phyloP scores from a whole-genome alignment of 805 yeast genomes.

The Cyberlindnera maritima region DNA sequence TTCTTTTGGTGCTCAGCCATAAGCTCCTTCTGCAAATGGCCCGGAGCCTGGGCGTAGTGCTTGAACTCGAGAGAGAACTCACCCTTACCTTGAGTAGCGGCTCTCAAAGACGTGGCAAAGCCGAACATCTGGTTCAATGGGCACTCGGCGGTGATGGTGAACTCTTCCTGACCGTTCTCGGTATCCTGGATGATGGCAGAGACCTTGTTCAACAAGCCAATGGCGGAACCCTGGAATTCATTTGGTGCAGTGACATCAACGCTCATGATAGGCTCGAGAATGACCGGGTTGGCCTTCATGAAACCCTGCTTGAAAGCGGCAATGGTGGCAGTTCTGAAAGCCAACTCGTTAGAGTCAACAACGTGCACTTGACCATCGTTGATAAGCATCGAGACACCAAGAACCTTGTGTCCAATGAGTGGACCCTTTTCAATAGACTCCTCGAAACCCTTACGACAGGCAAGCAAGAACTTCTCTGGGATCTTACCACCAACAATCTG shows the following conservation, averaged over 20 bases:
- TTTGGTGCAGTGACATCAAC: conserved; percentile 91
- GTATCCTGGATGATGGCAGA: conserved; percentile 93
- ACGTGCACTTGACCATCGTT: conserved; percentile 97
- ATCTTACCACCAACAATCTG: conserved; percentile 96
- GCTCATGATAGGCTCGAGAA: conserved; percentile 95
- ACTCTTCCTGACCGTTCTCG: conserved; percentile 91
- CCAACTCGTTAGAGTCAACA: conserved; percentile 94
- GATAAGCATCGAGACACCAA: conserved; percentile 89
- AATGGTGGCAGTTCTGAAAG: conserved; percentile 90
- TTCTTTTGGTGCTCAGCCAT: conserved; percentile 77
- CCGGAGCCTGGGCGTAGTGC: conserved; percentile 86
- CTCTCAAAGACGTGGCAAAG: conserved; percentile 91
- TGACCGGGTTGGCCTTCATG: conserved; percentile 76
- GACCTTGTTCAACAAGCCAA: conserved; percentile 87
- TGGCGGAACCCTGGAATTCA: conserved; percentile 93
- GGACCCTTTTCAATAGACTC: conserved; percentile 97
- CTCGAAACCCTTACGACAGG: conserved; percentile 94
- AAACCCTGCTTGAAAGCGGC: conserved; percentile 93
- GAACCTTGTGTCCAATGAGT: conserved; percentile 87
- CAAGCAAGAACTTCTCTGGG: conserved; percentile 89
- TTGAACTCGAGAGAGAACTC: conserved; percentile 95
- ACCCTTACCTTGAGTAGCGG: conserved; percentile 98
- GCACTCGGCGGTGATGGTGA: conserved; percentile 90
- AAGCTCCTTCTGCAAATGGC: conserved; percentile 86
- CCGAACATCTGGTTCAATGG: conserved; percentile 97